phyloP scores from a whole-genome alignment of 1,139 yeast species.

The Saccharomyces hybrid region DNA sequence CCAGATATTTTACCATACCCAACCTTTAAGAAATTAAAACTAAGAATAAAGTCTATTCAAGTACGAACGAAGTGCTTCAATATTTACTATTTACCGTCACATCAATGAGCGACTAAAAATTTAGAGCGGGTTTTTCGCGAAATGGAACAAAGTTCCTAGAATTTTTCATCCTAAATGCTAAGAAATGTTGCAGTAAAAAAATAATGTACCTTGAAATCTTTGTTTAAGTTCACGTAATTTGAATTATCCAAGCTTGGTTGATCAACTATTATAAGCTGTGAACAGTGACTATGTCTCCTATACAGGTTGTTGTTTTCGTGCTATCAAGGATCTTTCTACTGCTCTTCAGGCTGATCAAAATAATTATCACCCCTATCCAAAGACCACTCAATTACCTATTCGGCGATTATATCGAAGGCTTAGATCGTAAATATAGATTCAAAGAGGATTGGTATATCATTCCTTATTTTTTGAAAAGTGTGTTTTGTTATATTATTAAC shows the following conservation, averaged over 20 bases:
- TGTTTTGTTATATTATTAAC: slow-evolving; percentile 40
- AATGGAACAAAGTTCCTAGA: background rate
- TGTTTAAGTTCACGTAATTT: background rate
- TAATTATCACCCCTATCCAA: slow-evolving; percentile 16
- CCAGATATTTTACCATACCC: background rate
- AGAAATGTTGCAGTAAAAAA: background rate
- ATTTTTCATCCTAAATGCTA: background rate
- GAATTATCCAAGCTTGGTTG: background rate
- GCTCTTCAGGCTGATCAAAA: slow-evolving; percentile 13
- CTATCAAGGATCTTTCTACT: slow-evolving; percentile 13
- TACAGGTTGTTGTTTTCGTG: slow-evolving; percentile 9
- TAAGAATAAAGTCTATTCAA: no score
- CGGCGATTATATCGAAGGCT: slow-evolving; percentile 20
- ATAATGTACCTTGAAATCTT: background rate
- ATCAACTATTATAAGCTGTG: background rate
- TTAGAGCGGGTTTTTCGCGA: background rate
- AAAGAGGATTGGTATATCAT: slow-evolving; percentile 47
- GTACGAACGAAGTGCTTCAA: slow-evolving; percentile 4
- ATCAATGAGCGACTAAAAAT: background rate
- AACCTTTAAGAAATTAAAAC: no score
- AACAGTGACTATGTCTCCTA: slow-evolving; percentile 4
- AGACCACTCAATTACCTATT: slow-evolving; percentile 11
- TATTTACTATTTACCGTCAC: background rate
- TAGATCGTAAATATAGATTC: slow-evolving; percentile 48
- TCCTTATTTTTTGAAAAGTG: slow-evolving; percentile 38